These are phyloP conservation scores for Cercospora citrullina DNA, from an alignment of 2,329 filamentous ascomycete genomes.

Conservation along the genomic window DNA sequence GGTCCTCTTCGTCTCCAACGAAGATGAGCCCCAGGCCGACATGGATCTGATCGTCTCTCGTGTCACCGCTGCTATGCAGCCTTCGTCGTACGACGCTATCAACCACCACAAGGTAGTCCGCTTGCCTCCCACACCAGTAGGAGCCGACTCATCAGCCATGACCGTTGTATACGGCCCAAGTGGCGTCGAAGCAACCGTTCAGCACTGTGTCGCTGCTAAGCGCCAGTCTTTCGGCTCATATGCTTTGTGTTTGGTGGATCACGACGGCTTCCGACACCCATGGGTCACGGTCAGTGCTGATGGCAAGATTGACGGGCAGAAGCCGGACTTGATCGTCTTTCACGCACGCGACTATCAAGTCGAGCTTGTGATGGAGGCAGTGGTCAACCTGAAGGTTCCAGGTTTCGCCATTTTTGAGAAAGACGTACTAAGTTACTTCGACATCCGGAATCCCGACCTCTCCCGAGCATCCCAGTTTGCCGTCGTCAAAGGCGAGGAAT, in stretches of 20 bases:
- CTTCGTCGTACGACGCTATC: not conserved
- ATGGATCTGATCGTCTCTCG: conserved; percentile 24
- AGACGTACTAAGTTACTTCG: not conserved
- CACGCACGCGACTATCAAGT: conserved; percentile 6
- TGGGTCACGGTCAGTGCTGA: conserved; percentile 23
- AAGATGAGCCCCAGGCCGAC: not conserved
- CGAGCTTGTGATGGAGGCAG: conserved; percentile 8
- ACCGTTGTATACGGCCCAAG: conserved; percentile 22
- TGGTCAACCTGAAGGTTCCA: conserved; percentile 14
- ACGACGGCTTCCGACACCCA: conserved; percentile 21
- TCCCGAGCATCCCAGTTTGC: not conserved
- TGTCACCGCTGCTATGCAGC: conserved; percentile 19
- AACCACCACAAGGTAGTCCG: conserved; percentile 19
- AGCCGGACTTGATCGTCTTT: conserved; percentile 25
- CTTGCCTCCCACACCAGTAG: conserved; percentile 25
- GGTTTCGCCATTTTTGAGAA: not conserved
- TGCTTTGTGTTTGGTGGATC: conserved; percentile 22
- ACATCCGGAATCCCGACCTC: not conserved
- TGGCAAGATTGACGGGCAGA: conserved; percentile 16
- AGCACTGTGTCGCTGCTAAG: conserved; percentile 28
- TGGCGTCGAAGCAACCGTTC: conserved; percentile 22
- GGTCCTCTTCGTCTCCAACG: conserved; percentile 27
- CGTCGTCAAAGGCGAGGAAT: not conserved
- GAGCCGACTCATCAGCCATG: conserved; percentile 18
- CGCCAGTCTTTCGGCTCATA: conserved; percentile 7